phyloP scores from a whole-genome alignment of 345 rosid species.

The Syzygium aromaticum region DNA sequence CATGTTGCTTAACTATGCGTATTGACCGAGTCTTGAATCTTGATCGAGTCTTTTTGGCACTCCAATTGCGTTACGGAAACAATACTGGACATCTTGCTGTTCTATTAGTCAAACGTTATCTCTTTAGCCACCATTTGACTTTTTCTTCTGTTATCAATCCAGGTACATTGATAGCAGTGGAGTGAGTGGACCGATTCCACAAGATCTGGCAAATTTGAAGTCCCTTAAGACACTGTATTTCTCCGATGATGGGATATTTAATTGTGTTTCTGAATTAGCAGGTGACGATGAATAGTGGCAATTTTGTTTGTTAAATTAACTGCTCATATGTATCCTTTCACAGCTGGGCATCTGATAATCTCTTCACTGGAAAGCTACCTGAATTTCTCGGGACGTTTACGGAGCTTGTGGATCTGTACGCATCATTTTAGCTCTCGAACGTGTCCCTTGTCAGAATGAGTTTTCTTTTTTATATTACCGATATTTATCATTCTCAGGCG shows the following conservation, averaged over 20 bases:
- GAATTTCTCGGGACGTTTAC: slow-evolving; percentile 33
- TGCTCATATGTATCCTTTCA: not conserved
- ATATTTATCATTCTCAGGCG: slow-evolving; percentile 18
- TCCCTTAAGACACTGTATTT: slow-evolving; percentile 38
- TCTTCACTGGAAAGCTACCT: slow-evolving; percentile 38
- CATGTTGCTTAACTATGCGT: not conserved
- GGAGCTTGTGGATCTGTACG: slow-evolving; percentile 37
- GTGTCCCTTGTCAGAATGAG: rapidly evolving
- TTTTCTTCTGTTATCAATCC: slow-evolving; percentile 8
- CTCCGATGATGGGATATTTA: not conserved
- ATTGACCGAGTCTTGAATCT: not conserved
- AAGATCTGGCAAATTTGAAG: slow-evolving; percentile 34
- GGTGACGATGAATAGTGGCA: not conserved
- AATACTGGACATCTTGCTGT: not conserved
- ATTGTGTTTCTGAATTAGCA: not conserved
- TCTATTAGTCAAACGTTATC: not conserved
- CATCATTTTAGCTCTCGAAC: not conserved
- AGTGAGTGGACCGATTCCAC: slow-evolving; percentile 39
- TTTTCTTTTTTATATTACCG: not conserved
- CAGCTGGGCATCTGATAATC: slow-evolving; percentile 59
- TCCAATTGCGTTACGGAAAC: not conserved
- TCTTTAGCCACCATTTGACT: not conserved
- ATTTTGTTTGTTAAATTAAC: not conserved
- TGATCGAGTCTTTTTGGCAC: not conserved
- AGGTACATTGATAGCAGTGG: slow-evolving; percentile 60